Conservation (phyloP, 768 basidiomycete species). For the Hygrophorus russula region DNA sequence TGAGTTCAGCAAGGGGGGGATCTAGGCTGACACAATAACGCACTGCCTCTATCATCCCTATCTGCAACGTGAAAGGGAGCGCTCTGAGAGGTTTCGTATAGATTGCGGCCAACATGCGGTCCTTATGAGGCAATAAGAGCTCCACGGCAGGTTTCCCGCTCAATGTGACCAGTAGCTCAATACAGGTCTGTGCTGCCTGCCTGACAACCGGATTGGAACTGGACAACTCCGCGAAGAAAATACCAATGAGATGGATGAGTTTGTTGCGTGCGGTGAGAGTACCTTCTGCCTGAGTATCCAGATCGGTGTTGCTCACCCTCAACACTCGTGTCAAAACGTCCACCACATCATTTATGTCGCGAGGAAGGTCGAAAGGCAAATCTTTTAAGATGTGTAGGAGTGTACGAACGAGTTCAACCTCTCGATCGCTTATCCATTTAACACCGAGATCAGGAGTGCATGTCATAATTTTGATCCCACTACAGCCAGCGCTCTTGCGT, state of each 20-base stretch:
- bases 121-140: conserved; percentile 75
- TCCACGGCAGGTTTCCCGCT: conserved; percentile 64
- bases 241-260: conserved; percentile 60
- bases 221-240: conserved; percentile 82
- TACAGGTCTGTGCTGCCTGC: conserved; percentile 70
- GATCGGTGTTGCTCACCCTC: conserved; percentile 42
- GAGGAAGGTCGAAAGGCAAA: conserved; percentile 81
- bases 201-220: conserved; percentile 81
- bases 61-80: conserved; percentile 88
- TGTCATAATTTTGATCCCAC: conserved; percentile 75
- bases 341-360: conserved; percentile 66
- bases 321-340: conserved; percentile 65
- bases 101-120: conserved; percentile 79
- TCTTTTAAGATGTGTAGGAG: conserved; percentile 90
- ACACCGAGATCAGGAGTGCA: conserved; percentile 57
- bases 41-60: conserved; percentile 95
- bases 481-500: conserved; percentile 81
- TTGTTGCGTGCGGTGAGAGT: conserved; percentile 37
- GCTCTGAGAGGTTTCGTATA: conserved; percentile 96
- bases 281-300: conserved; percentile 34
- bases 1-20: conserved; percentile 83
- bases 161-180: conserved; percentile 65
- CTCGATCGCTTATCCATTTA: conserved; percentile 76
- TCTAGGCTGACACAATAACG: conserved; percentile 86
- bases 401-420: conserved; percentile 83